Evolutionary conservation across 2,329 filamentous ascomycete species (phyloP).

Genomic region (Stachybotrys elegans): DNA sequence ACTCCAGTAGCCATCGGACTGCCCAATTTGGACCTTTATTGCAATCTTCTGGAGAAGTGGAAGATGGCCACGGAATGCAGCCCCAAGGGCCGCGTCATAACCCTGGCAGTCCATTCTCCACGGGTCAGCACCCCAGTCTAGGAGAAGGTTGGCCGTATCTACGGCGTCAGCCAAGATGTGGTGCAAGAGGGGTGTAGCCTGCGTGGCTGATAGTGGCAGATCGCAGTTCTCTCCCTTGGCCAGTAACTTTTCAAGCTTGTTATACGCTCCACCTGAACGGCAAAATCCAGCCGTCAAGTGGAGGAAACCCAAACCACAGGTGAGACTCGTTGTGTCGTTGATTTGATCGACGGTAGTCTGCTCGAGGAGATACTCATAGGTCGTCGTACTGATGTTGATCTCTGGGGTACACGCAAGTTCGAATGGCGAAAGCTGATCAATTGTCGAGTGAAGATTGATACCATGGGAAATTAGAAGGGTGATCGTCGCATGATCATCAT

Average conservation of each 20-base stretch:
- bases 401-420: background rate
- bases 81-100: background rate
- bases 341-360: background rate
- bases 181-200: background rate
- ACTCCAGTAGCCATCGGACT: background rate
- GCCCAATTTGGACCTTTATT: background rate
- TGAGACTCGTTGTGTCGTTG: background rate
- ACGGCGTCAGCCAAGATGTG: background rate
- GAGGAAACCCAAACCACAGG: background rate
- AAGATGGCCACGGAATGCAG: background rate
- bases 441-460: background rate
- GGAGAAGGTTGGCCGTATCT: background rate
- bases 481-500: background rate
- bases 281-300: background rate
- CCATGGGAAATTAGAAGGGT: background rate
- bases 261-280: background rate
- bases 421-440: background rate
- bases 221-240: background rate
- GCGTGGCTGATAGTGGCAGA: background rate
- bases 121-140: background rate
- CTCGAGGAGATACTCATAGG: background rate
- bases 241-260: background rate
- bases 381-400: background rate
- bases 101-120: background rate
- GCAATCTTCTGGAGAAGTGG: background rate